phyloP scores from a whole-genome alignment of 768 basidiomycete genomes.

The Obba rivulosa region DNA sequence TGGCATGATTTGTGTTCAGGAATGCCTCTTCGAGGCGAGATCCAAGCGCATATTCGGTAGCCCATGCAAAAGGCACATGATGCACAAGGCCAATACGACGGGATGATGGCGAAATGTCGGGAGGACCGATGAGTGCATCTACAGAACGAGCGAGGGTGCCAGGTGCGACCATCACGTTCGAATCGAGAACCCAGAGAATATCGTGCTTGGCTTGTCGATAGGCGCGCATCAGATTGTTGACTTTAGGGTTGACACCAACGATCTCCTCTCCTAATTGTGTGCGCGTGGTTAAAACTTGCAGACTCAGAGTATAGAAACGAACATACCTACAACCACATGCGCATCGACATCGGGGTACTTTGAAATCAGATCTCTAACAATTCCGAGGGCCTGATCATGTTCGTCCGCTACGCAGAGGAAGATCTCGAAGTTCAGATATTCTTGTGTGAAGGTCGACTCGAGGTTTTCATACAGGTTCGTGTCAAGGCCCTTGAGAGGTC shows the following conservation, averaged over 20 bases:
- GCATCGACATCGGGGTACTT: slow-evolving; percentile 77
- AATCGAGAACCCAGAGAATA: slow-evolving; percentile 95
- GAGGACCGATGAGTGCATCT: slow-evolving; percentile 54
- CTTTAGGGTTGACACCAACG: slow-evolving; percentile 94
- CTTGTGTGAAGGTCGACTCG: slow-evolving; percentile 87
- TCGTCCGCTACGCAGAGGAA: slow-evolving; percentile 88
- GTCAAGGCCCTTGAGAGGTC: slow-evolving; percentile 93
- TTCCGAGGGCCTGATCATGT: slow-evolving; percentile 79
- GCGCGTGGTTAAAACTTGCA: neutral
- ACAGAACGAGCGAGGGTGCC: slow-evolving; percentile 83
- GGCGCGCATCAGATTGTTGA: slow-evolving; percentile 89
- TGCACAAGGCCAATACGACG: slow-evolving; percentile 81
- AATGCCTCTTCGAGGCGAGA: slow-evolving; percentile 89
- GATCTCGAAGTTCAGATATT: slow-evolving; percentile 90
- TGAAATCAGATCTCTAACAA: slow-evolving; percentile 70
- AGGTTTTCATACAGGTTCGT: slow-evolving; percentile 94
- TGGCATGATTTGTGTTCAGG: slow-evolving; percentile 95
- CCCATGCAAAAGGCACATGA: slow-evolving; percentile 87
- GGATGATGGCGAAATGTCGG: slow-evolving; percentile 26
- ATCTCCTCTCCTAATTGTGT: slow-evolving; percentile 61
- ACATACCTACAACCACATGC: slow-evolving; percentile 70
- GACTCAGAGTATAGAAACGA: neutral
- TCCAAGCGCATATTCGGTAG: slow-evolving; percentile 66
- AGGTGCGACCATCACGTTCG: slow-evolving; percentile 78
- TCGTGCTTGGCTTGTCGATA: slow-evolving; percentile 80